Conservation (phyloP, 768 basidiomycete species). For the Lentinula raphanica region DNA sequence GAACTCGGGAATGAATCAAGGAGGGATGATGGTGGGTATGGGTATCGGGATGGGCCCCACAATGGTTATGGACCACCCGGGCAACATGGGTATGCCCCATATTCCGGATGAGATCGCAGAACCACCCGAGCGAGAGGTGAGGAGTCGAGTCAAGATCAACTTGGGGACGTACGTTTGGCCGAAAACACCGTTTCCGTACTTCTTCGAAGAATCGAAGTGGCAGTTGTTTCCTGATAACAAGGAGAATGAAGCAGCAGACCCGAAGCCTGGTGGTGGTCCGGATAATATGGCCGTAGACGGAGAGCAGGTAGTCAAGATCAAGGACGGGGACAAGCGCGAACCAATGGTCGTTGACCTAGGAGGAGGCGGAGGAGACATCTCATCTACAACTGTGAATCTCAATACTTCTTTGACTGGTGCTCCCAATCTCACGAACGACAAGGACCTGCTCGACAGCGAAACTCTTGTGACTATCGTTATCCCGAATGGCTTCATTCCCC, state of each 20-base stretch:
- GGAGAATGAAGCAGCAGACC: background rate
- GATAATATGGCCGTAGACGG: background rate
- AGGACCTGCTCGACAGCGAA: constrained; percentile 34
- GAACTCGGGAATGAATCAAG: background rate
- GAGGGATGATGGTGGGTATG: background rate
- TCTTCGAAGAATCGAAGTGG: constrained; percentile 26
- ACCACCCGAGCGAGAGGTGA: constrained; percentile 11
- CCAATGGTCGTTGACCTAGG: background rate
- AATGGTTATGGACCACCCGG: background rate
- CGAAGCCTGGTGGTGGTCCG: background rate
- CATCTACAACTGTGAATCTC: constrained; percentile 8
- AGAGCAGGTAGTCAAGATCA: constrained; percentile 6
- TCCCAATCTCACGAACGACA: background rate
- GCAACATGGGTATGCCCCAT: background rate
- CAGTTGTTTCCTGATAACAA: constrained; percentile 13
- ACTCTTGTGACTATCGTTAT: constrained; percentile 52
- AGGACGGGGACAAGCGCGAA: background rate
- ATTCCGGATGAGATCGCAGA: background rate
- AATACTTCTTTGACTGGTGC: background rate
- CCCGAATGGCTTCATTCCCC: constrained; percentile 54
- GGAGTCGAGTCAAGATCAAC: constrained; percentile 28
- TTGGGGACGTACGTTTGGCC: constrained; percentile 60
- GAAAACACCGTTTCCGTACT: constrained; percentile 53
- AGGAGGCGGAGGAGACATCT: background rate
- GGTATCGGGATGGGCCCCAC: background rate